phyloP scores from a whole-genome alignment of 2,329 filamentous ascomycete genomes.

The Orbilia quercus region DNA sequence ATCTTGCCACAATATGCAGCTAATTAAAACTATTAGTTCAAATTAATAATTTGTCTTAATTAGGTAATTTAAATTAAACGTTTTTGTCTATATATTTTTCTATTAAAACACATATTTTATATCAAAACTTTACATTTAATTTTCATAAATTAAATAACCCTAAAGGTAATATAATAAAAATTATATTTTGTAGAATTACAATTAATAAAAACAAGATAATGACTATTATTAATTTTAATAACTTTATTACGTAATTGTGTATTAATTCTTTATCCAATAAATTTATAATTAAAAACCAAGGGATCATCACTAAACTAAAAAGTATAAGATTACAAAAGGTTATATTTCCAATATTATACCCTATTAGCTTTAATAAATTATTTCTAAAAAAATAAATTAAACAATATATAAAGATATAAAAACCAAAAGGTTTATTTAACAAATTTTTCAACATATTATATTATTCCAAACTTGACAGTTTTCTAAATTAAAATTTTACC shows the following conservation, averaged over 20 bases:
- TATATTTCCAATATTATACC: slow-evolving; percentile 18
- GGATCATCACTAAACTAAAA: slow-evolving; percentile 21
- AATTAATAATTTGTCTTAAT: slow-evolving; percentile 7
- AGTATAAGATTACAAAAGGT: slow-evolving; percentile 29
- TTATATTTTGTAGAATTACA: slow-evolving; percentile 34
- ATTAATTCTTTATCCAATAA: slow-evolving; percentile 34
- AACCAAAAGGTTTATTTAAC: slow-evolving; percentile 30
- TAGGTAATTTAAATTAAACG: slow-evolving; percentile 15
- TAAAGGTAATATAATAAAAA: slow-evolving; percentile 36
- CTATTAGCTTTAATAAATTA: slow-evolving; percentile 21
- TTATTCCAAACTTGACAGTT: slow-evolving; percentile 22
- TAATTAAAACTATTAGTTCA: not conserved
- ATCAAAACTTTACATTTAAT: slow-evolving; percentile 26
- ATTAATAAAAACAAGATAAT: slow-evolving; percentile 31
- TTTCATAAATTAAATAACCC: slow-evolving; percentile 28
- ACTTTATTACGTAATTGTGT: slow-evolving; percentile 31
- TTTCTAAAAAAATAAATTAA: slow-evolving; percentile 29
- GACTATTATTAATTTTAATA: slow-evolving; percentile 34
- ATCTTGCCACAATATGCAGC: slow-evolving; percentile 3
- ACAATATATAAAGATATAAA: slow-evolving; percentile 28
- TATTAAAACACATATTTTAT: slow-evolving; percentile 32
- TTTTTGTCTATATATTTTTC: slow-evolving; percentile 28
- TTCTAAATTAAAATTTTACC: slow-evolving; percentile 7
- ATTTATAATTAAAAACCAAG: slow-evolving; percentile 27
- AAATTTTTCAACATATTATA: slow-evolving; percentile 22